Evolutionary conservation across 495 filamentous ascomycete species (phyloP).

Genomic region (Trichoderma asperelloides): DNA sequence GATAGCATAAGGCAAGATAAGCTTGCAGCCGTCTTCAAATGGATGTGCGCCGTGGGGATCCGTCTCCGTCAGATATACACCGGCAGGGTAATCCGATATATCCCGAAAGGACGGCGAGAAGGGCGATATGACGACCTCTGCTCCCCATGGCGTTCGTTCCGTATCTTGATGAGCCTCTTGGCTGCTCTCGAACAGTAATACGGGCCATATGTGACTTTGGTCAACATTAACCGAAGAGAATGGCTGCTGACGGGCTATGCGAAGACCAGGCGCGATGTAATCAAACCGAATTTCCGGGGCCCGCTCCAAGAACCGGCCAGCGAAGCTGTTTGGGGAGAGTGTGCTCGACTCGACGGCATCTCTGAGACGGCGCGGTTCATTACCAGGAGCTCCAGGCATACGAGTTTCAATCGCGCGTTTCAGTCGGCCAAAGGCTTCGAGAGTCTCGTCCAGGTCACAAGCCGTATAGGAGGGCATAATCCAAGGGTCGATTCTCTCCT

Average conservation of each 20-base stretch:
- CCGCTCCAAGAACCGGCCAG: background rate
- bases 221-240: background rate
- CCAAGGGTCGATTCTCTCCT: background rate
- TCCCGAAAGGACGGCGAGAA: background rate
- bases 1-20: background rate
- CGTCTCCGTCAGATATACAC: background rate
- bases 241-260: background rate
- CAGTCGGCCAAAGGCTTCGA: background rate
- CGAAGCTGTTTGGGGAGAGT: background rate
- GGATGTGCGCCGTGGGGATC: slow-evolving; percentile 5
- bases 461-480: background rate
- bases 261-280: background rate
- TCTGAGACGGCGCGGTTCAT: background rate
- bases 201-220: background rate
- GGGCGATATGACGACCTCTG: background rate
- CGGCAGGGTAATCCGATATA: background rate
- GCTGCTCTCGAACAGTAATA: slow-evolving; percentile 1
- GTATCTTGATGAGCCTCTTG: background rate
- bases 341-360: background rate
- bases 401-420: background rate
- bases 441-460: background rate
- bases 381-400: background rate
- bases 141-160: background rate
- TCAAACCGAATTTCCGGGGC: background rate
- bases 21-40: slow-evolving; percentile 1